These are phyloP conservation scores for Albophoma yamanashiensis DNA, from an alignment of 2,329 filamentous ascomycete genomes.

Conservation along the genomic window DNA sequence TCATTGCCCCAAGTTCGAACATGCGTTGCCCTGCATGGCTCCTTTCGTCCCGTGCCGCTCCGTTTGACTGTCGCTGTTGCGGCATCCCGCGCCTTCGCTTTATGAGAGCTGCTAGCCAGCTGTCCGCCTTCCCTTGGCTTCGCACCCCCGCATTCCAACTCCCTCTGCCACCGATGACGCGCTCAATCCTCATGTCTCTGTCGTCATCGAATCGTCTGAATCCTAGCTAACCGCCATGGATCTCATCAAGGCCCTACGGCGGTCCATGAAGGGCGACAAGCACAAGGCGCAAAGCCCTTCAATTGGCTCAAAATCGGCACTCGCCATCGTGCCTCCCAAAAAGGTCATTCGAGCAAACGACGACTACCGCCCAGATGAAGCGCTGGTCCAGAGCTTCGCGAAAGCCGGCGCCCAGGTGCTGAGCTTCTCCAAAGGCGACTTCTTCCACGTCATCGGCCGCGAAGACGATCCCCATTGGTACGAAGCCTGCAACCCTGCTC, in stretches of 20 bases:
- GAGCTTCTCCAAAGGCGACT: slow-evolving; percentile 89
- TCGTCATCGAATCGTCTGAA: background rate
- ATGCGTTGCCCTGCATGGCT: slow-evolving; percentile 1
- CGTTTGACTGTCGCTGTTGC: background rate
- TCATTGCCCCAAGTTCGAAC: slow-evolving; percentile 10
- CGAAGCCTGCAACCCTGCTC: slow-evolving; percentile 89
- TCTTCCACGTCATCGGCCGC: slow-evolving; percentile 93
- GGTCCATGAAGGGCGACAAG: slow-evolving; percentile 87
- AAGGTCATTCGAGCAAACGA: slow-evolving; percentile 98
- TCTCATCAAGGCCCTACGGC: slow-evolving; percentile 59
- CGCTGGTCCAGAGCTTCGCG: slow-evolving; percentile 79
- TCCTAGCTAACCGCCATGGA: slow-evolving; percentile 30
- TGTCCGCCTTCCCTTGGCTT: background rate
- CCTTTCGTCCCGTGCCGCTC: slow-evolving; percentile 2
- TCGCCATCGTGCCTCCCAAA: slow-evolving; percentile 85
- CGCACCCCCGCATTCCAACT: background rate
- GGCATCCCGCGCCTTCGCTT: background rate
- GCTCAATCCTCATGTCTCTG: background rate
- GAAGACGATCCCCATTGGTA: slow-evolving; percentile 96
- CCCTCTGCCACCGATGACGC: background rate
- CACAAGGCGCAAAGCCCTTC: slow-evolving; percentile 61
- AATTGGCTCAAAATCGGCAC: slow-evolving; percentile 73
- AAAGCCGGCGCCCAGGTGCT: slow-evolving; percentile 69
- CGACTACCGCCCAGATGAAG: slow-evolving; percentile 69
- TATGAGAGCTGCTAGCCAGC: background rate